These are phyloP conservation scores for Euphrasia confusa DNA, from an alignment of 257 asterid genomes.

Conservation along the genomic window DNA sequence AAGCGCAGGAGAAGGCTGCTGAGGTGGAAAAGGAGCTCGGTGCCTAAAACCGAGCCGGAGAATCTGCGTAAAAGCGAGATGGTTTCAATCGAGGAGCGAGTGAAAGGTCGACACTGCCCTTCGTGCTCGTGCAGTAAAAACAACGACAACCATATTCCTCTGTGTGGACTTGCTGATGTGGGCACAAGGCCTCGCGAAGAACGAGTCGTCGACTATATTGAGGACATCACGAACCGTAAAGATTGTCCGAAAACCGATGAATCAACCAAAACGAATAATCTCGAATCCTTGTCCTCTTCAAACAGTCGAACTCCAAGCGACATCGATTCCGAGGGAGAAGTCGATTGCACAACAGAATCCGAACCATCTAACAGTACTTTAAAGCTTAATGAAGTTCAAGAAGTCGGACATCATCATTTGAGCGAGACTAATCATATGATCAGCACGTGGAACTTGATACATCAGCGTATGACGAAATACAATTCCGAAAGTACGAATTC, in stretches of 20 bases:
- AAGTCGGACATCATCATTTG: conserved; percentile 27
- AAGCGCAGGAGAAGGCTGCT: conserved; percentile 42
- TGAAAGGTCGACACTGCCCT: too few species aligned
- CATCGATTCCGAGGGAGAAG: conserved; percentile 28
- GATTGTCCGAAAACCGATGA: conserved; percentile 20
- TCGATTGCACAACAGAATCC: conserved; percentile 6
- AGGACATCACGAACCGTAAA: not conserved
- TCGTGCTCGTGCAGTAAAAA: too few species aligned
- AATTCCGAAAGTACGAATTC: conserved; percentile 25
- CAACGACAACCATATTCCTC: too few species aligned
- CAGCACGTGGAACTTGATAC: conserved; percentile 57
- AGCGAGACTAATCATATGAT: conserved; percentile 40
- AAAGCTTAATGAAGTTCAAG: conserved; percentile 8
- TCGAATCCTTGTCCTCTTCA: too few species aligned
- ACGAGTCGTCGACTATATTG: too few species aligned
- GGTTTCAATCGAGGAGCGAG: too few species aligned
- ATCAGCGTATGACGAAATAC: conserved; percentile 39
- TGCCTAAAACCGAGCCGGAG: conserved; percentile 24
- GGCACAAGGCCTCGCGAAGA: not conserved
- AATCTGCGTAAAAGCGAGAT: not conserved
- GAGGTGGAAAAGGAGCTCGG: conserved; percentile 37
- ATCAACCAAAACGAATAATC: too few species aligned
- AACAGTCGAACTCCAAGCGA: conserved; percentile 5
- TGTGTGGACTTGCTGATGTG: conserved; percentile 30
- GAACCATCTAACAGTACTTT: conserved; percentile 25